Conservation (phyloP, 2,329 filamentous ascomycete species). For the Aspergillus sp. region DNA sequence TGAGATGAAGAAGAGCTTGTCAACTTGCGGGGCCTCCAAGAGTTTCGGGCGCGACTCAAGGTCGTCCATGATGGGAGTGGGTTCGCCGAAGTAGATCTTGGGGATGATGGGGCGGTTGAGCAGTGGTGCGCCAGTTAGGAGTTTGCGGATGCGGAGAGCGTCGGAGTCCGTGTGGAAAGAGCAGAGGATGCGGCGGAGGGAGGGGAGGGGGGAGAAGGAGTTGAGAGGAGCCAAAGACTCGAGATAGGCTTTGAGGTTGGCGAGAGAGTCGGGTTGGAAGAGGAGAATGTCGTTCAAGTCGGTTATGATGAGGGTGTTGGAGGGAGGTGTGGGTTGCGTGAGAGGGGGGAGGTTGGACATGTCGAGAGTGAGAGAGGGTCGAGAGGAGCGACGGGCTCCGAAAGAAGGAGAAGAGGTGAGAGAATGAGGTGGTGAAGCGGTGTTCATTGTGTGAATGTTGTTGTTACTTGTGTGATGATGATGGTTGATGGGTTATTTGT, state of each 20-base stretch:
- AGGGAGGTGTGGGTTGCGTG: conserved; percentile 48
- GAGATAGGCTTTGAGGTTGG: conserved; percentile 46
- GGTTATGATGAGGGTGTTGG: conserved; percentile 55
- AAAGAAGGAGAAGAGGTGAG: conserved; percentile 31
- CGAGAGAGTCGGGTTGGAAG: conserved; percentile 49
- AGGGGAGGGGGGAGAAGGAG: conserved; percentile 54
- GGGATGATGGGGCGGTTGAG: conserved; percentile 36
- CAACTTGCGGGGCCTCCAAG: conserved; percentile 57
- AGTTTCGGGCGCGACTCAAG: conserved; percentile 42
- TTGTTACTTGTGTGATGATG: not conserved
- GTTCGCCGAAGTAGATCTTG: conserved; percentile 56
- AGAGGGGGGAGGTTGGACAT: conserved; percentile 49
- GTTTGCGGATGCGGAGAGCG: conserved; percentile 46
- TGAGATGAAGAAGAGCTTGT: conserved; percentile 67
- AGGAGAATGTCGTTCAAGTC: conserved; percentile 48
- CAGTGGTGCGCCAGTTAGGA: conserved; percentile 43
- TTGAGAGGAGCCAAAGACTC: conserved; percentile 46
- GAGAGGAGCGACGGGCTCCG: conserved; percentile 23
- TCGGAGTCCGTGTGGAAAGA: conserved; percentile 48
- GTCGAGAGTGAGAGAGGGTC: conserved; percentile 48
- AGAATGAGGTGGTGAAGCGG: conserved; percentile 25
- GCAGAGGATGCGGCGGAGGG: conserved; percentile 53
- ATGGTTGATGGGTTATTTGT: conserved; percentile 1
- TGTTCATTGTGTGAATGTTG: conserved; percentile 21
- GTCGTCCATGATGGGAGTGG: conserved; percentile 48